A percentile compares a stretch with the other conserved stretches of the same genome.
Evolutionary conservation across 2,329 filamentous ascomycete species (phyloP).

Genomic region (Alternaria triticimaculans): DNA sequence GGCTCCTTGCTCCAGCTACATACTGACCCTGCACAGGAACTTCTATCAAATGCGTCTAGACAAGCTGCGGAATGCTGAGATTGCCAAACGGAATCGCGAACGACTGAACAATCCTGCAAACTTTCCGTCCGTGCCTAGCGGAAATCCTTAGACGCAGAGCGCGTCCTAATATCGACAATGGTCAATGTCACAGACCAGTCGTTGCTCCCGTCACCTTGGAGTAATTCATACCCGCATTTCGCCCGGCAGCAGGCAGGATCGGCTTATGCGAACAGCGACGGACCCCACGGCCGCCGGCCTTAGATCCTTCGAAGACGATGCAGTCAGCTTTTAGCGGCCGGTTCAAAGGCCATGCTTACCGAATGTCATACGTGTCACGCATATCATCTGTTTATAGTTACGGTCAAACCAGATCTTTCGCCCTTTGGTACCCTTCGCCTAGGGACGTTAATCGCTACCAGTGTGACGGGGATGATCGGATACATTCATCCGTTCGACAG

Average conservation of each 20-base stretch:
- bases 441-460: not conserved
- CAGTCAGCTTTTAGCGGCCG: constrained; percentile 46
- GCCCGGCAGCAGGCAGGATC: constrained; percentile 17
- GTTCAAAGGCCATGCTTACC: constrained; percentile 20
- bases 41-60: constrained; percentile 88
- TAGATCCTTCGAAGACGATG: constrained; percentile 29
- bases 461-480: not conserved
- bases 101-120: constrained; percentile 76
- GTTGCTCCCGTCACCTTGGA: not conserved
- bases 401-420: not conserved
- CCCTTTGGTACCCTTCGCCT: not conserved
- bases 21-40: constrained; percentile 57
- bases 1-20: not conserved
- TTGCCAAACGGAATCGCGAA: constrained; percentile 81
- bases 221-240: constrained; percentile 2
- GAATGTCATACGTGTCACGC: constrained; percentile 8
- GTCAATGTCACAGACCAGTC: not conserved
- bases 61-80: constrained; percentile 77
- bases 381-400: not conserved
- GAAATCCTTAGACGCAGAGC: constrained; percentile 41
- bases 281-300: constrained; percentile 30
- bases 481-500: not conserved
- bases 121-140: constrained; percentile 85
- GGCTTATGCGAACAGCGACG: constrained; percentile 22
- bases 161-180: not conserved